Evolutionary conservation across 108 stramenopile genomes (phyloP), one percentile per base, ranked within the genome.

Genomic region (Bacterosira constricta): DNA sequence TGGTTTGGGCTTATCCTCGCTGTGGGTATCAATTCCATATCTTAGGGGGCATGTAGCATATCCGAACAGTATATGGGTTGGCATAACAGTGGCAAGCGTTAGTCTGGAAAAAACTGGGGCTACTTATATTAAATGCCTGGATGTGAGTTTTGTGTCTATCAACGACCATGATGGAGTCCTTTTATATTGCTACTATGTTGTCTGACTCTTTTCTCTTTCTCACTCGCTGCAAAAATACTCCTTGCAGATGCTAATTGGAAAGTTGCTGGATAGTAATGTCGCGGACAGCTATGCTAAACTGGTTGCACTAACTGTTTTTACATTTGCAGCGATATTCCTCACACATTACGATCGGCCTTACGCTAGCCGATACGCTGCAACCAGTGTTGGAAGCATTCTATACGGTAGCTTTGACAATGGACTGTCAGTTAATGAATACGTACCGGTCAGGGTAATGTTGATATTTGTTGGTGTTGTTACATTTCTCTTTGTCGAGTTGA

Each of bases 1-100:
- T 0, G 84, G 77, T n/a, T 59, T 85, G 63, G n/a, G 66, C 27
- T 53, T 85, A 34, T 80, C 80, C 6, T 71, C 77, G 10, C 46
- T 81, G 21, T 85, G 76, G 76, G 51, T 85, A 32, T 65, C 81
- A 12, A 57, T 82, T 17, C 80, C 76, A 23, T 51, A 64, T 37
- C 72, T 85, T 25, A 66, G 73, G 32, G 77, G 63, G 15, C n/a
- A 69, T 21, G 23, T 84, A 37, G 63, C 84, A 10, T 44, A 68
- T 20, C 80, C 84, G 11, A 69, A 79, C 37, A 45, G 50, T 23
- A 55, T 82, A 6, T 85, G 84, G 84, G 80, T 80, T 29, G 84
- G 80, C 5, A 34, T 85, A 37, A 85, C 84, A 11, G 73, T 85
- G 11, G 84, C 84, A 2, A 69, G 73, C 38, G 72, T 85, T 6